Evolutionary conservation across 148 eudicot genomes (phyloP).

Genomic region (Heliamphora exappendiculata): DNA sequence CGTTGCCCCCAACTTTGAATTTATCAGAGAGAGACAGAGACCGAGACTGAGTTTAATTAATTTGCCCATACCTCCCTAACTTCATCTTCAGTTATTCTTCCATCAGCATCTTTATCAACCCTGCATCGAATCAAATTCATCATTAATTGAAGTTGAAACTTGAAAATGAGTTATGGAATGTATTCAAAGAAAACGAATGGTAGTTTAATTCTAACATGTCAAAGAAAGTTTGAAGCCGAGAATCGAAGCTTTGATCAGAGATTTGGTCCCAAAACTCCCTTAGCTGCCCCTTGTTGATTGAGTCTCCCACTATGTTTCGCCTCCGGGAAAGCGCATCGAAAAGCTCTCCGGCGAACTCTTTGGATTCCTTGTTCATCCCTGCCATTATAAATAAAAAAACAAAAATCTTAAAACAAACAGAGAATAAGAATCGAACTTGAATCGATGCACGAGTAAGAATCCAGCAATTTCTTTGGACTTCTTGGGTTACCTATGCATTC

Average conservation of each 20-base stretch:
- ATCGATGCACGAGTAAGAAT: too few relatives aligned
- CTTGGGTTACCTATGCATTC: constrained; percentile 40
- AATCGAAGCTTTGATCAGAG: constrained; percentile 48
- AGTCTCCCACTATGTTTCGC: constrained; percentile 26
- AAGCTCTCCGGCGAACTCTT: constrained; percentile 43
- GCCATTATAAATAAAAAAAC: not conserved
- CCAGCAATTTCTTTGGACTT: too few relatives aligned
- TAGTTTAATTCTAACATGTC: constrained; percentile 36
- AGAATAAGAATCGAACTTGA: not conserved
- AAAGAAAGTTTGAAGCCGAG: constrained; percentile 50
- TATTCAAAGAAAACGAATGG: not conserved
- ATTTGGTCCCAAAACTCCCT: constrained; percentile 55
- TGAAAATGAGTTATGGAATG: not conserved
- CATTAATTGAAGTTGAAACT: not conserved
- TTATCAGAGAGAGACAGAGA: too few relatives aligned
- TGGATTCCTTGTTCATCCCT: constrained; percentile 58
- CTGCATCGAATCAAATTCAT: constrained; percentile 22
- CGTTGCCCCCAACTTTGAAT: not conserved
- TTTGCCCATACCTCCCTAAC: constrained; percentile 40
- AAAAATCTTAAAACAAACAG: not conserved
- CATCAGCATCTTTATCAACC: constrained; percentile 64
- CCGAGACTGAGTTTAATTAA: not conserved
- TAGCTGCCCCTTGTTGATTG: constrained; percentile 36
- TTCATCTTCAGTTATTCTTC: constrained; percentile 48
- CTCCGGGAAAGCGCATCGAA: constrained; percentile 43